Evolutionary conservation across 345 rosid species (phyloP), one percentile per base, ranked within the genome.

Genomic region (Clarkia xantiana): DNA sequence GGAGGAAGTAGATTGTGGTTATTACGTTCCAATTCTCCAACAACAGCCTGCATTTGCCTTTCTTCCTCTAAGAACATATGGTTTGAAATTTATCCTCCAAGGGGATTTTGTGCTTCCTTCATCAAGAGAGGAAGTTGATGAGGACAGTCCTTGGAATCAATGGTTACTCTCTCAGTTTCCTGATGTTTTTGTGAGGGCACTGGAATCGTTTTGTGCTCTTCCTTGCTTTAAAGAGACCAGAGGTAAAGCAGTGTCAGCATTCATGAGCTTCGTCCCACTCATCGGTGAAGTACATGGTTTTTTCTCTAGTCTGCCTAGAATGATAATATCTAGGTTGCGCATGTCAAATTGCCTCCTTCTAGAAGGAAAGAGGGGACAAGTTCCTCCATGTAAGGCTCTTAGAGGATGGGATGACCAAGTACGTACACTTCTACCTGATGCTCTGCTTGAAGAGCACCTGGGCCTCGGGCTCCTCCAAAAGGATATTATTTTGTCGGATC

Each of bases 111-210:
- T 79, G 61, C 96, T 90, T 52, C 85, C 97, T 18, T 83, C 97
- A 59, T 90, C 97, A 45, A 78, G 97, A 67, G 96, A 90, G 73
- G 97, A 90, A 67, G 96, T 86, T 54, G 97, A 90, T 59, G 88
- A 70, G 62, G 81, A 83, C 75, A 87, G 93, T 66, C 78, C 91
- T 57, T 90, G 97, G 97, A 90, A 90, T 62, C 89, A 90, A 71
- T 83, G 86, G 94, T 63, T 90, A 63, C 52, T 86, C 72, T 71
- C 86, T 14, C 75, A 77, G 56, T 77, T 76, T 70, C 93, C 97
- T 38, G 72, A 66, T 63, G 73, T 86, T 63, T 86, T 90, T 75
- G 77, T 79, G 11, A 58, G 67, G 61, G 91, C 93, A 14, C 65
- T 76, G 68, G 67, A 63, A 59, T 73, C 65, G 45, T 90, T 86